Base-by-base conservation (phyloP, 1,284 basidiomycete species). In the Polyporus tsugae region DNA sequence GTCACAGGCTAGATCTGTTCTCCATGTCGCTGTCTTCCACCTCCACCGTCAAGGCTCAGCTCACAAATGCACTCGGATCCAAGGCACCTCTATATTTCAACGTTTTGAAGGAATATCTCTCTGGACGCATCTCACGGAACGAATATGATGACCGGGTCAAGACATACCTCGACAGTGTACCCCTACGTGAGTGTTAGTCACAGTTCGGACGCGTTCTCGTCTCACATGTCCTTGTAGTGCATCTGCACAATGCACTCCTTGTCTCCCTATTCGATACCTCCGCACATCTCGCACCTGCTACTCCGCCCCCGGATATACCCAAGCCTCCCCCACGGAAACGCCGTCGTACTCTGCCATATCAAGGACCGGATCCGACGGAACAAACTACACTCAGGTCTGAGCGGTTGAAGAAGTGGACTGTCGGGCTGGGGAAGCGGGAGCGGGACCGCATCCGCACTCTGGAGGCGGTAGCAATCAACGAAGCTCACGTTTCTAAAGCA, bases 221-320 rank as follows among this genome's bases (percentile, higher is more conserved):
- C 19, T 46, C 44, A 52, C 68, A 41, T 38, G 1, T 2, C 67
- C 25, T 62, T 59, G 57, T 73, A 92, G 91, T 94, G 39, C 91
- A 92, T 77, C 81, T 94, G 2, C 93, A 95, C 75, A 95, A 95
- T 78, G 87, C 92, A 4, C 83, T 95, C 36, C 89, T 95, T 59
- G 92, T 94, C 46, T 93, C 93, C 4, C 79, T 95, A 13, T 92
- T 95, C 71, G 92, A 93, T 76, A 90, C 91, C 25, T 92, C 92
- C 0, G 87, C 90, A 0, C 87, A 91, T 72, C 87, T 87, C 69
- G 85, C 87, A 58, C 87, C 87, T 15, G 86, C 88, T 0, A 88
- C 90, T 0, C 89, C 91, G 25, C 86, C 88, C 0, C 87, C 86
- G 19, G 82, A 89, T 61, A 78, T 82, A 2, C 85, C 89, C 6